These are phyloP conservation scores for Pyrus pyrifolia DNA, from an alignment of 306 rosid species.

Conservation along the genomic window DNA sequence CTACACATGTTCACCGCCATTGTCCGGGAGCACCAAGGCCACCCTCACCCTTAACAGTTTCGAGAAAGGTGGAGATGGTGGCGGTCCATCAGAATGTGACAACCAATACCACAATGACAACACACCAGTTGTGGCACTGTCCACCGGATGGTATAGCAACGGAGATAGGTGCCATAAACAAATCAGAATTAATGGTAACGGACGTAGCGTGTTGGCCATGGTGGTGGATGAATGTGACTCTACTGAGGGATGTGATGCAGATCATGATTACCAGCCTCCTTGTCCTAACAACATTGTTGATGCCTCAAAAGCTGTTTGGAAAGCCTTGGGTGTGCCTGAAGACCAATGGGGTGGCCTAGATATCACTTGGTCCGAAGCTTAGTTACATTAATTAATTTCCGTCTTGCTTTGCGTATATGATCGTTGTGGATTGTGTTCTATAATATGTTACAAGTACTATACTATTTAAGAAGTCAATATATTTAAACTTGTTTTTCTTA, in stretches of 20 bases:
- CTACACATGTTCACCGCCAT: slow-evolving; percentile 30
- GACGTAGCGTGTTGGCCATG: slow-evolving; percentile 30
- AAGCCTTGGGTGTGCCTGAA: slow-evolving; percentile 14
- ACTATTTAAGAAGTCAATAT: too few relatives aligned
- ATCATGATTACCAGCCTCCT: slow-evolving; percentile 33
- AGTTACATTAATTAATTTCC: not conserved
- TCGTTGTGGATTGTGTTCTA: not conserved
- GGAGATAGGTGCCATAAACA: slow-evolving; percentile 20
- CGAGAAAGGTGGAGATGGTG: slow-evolving; percentile 35
- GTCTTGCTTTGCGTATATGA: too few relatives aligned
- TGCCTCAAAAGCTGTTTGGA: slow-evolving; percentile 24
- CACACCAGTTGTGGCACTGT: slow-evolving; percentile 33
- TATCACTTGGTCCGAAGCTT: slow-evolving; percentile 12
- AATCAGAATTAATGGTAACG: slow-evolving; percentile 34
- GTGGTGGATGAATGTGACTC: slow-evolving; percentile 67
- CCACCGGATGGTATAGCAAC: slow-evolving; percentile 33
- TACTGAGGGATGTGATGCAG: slow-evolving; percentile 34
- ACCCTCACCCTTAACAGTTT: slow-evolving; percentile 43
- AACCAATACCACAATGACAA: slow-evolving; percentile 26
- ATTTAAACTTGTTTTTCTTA: too few relatives aligned
- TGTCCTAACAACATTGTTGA: slow-evolving; percentile 42
- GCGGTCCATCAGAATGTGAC: slow-evolving; percentile 35
- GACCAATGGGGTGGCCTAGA: slow-evolving; percentile 5
- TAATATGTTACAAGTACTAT: too few relatives aligned
- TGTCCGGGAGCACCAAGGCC: slow-evolving; percentile 31